These are phyloP conservation scores for Gardenia jasminoides DNA, from an alignment of 257 asterid genomes.

Conservation along the genomic window DNA sequence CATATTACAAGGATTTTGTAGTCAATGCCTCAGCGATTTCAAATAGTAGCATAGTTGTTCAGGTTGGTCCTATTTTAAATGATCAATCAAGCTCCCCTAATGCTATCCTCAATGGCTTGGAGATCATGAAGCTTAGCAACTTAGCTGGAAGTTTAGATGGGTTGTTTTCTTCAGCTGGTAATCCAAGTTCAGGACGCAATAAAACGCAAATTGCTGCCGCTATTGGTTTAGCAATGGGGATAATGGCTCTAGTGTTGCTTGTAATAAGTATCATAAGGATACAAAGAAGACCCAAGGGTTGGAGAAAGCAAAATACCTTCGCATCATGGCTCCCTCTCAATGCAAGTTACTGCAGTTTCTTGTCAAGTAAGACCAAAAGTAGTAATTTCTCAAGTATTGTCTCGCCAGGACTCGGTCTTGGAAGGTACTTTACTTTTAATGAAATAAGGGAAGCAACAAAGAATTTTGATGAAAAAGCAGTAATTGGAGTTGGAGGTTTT, in stretches of 20 bases:
- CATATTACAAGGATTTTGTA: conserved; percentile 76
- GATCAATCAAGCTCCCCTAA: conserved; percentile 50
- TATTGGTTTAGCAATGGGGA: conserved; percentile 51
- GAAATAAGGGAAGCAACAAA: conserved; percentile 70
- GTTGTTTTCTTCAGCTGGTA: conserved; percentile 49
- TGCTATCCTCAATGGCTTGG: conserved; percentile 85
- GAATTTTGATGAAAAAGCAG: conserved; percentile 62
- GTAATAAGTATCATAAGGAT: conserved; percentile 29
- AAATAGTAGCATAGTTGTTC: conserved; percentile 51
- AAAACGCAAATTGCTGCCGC: conserved; percentile 46
- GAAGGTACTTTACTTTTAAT: conserved; percentile 56
- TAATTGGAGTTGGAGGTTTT: conserved; percentile 91
- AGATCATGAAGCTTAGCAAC: conserved; percentile 90
- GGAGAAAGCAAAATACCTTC: conserved; percentile 66
- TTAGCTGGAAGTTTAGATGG: conserved; percentile 83
- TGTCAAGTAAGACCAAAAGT: conserved; percentile 66
- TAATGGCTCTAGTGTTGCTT: conserved; percentile 34
- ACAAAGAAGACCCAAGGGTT: conserved; percentile 51
- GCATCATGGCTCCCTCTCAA: conserved; percentile 89
- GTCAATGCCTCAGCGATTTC: conserved; percentile 56
- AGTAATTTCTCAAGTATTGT: conserved; percentile 51
- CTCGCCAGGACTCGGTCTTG: conserved; percentile 57
- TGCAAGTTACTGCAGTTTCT: conserved; percentile 64
- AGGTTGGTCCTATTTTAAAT: conserved; percentile 68
- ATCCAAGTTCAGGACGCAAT: conserved; percentile 19